phyloP scores from a whole-genome alignment of 306 rosid genomes.

The Prunus salicina region DNA sequence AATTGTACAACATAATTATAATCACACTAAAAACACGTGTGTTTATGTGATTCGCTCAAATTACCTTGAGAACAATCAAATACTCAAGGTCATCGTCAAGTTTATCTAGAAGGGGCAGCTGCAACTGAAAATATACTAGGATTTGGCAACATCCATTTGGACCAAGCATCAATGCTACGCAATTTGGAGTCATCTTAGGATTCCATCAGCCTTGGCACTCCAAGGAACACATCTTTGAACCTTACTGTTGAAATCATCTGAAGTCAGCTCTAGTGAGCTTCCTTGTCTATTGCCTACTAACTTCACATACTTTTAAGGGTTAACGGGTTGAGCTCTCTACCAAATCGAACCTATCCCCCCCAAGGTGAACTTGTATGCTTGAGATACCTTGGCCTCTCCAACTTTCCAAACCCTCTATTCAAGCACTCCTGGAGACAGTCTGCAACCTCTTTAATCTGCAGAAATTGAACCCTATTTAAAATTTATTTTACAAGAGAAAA shows the following conservation, averaged over 20 bases:
- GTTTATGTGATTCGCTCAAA: too few relatives aligned
- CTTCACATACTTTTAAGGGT: background rate
- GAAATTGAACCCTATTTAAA: background rate
- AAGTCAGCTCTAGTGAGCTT: background rate
- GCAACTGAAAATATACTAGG: too few relatives aligned
- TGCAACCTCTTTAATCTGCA: background rate
- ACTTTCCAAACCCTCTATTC: background rate
- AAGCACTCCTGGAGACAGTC: background rate
- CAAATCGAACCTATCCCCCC: too few relatives aligned
- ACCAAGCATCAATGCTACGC: background rate
- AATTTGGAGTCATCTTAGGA: background rate
- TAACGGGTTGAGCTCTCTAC: too few relatives aligned
- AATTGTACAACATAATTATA: too few relatives aligned
- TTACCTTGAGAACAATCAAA: too few relatives aligned
- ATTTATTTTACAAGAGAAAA: too few relatives aligned
- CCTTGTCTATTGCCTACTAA: background rate
- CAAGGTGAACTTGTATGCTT: background rate
- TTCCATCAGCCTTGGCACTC: background rate
- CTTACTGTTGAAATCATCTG: background rate
- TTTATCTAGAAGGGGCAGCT: too few relatives aligned
- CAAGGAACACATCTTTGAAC: background rate
- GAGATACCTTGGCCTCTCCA: background rate
- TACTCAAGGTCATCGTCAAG: too few relatives aligned
- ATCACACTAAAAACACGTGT: too few relatives aligned
- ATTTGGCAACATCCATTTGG: too few relatives aligned